phyloP scores from a whole-genome alignment of 2,329 filamentous ascomycete genomes.

The Aspergillus vadensis region DNA sequence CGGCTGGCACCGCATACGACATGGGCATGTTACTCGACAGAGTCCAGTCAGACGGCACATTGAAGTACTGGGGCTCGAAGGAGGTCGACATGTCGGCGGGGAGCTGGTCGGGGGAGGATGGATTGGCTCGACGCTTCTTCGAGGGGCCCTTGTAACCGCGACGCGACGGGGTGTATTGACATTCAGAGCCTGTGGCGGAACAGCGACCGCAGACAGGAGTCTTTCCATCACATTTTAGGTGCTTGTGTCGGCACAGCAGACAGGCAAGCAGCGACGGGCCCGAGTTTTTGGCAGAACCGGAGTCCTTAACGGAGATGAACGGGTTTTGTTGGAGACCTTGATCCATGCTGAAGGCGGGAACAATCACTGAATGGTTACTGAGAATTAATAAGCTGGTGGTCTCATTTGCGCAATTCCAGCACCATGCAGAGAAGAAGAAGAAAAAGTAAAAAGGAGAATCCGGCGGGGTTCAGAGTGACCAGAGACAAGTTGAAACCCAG shows the following conservation, averaged over 20 bases:
- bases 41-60: constrained; percentile 45
- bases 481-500: neutral
- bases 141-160: constrained; percentile 72
- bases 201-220: constrained; percentile 70
- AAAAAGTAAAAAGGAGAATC: too few relatives aligned
- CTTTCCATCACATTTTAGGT: constrained; percentile 74
- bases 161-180: constrained; percentile 72
- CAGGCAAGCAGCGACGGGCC: constrained; percentile 49
- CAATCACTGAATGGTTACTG: neutral
- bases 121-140: constrained; percentile 48
- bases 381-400: neutral
- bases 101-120: constrained; percentile 45
- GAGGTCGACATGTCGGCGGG: constrained; percentile 51
- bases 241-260: constrained; percentile 57
- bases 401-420: neutral
- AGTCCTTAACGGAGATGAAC: constrained; percentile 20
- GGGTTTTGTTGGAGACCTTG: constrained; percentile 19
- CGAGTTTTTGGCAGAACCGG: constrained; percentile 25
- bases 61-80: constrained; percentile 26
- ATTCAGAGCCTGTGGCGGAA: constrained; percentile 59
- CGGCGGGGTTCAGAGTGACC: too few relatives aligned
- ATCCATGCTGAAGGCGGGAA: constrained; percentile 27
- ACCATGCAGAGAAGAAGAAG: neutral
- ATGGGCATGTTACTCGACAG: constrained; percentile 35
- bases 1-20: constrained; percentile 23